A percentile compares a stretch with the other conserved stretches of the same genome.
phyloP scores from a whole-genome alignment of 495 filamentous ascomycete genomes.

The Penicillium manginii region DNA sequence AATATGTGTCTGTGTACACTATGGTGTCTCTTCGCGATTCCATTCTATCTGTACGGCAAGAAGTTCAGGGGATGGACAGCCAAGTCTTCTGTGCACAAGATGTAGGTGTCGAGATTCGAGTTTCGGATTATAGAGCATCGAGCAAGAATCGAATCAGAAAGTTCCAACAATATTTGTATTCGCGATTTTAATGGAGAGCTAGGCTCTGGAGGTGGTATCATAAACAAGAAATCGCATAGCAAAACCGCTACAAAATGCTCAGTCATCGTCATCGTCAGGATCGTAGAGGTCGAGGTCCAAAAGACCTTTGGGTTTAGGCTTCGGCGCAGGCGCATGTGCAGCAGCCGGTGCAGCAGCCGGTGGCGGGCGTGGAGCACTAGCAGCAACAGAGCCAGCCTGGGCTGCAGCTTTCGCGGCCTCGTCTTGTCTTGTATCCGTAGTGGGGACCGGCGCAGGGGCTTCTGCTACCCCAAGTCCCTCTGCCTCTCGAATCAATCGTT shows the following conservation, averaged over 20 bases:
- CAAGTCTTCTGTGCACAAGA: conserved; percentile 56
- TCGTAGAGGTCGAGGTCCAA: conserved; percentile 53
- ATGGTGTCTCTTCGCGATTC: conserved; percentile 56
- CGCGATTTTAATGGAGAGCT: conserved; percentile 2
- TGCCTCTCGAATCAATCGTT: conserved; percentile 46
- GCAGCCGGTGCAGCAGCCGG: conserved; percentile 22
- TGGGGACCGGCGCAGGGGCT: conserved; percentile 25
- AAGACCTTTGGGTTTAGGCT: conserved; percentile 44
- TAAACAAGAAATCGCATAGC: conserved; percentile 15
- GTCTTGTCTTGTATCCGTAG: conserved; percentile 29
- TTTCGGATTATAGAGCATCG: no score
- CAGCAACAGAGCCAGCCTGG: conserved; percentile 37
- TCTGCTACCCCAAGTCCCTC: conserved; percentile 42
- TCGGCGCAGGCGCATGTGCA: conserved; percentile 30
- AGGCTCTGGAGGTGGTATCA: conserved; percentile 24
- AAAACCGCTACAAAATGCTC: conserved; percentile 15
- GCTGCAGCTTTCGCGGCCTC: conserved; percentile 44
- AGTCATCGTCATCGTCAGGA: conserved; percentile 50
- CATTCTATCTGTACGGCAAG: conserved; percentile 63
- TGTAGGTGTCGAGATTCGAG: conserved; percentile 35
- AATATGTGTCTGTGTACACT: conserved; percentile 57
- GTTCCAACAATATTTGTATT: not conserved
- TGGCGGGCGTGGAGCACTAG: conserved; percentile 17
- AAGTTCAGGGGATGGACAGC: conserved; percentile 57
- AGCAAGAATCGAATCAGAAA: not conserved